These are phyloP conservation scores for Inonotus hispidus DNA, from an alignment of 1,284 basidiomycete genomes.

Conservation along the genomic window DNA sequence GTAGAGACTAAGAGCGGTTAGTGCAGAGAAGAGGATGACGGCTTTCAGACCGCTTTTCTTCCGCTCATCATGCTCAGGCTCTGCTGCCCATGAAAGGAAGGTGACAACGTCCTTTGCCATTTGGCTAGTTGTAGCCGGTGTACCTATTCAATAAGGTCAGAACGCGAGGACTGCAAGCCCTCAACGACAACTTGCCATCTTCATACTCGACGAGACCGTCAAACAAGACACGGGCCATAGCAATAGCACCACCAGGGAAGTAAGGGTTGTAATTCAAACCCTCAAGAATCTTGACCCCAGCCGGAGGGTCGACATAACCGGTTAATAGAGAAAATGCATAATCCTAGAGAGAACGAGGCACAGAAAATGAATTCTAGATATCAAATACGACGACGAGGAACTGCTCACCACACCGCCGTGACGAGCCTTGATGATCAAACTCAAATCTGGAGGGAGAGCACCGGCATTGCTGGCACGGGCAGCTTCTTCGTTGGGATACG, in stretches of 20 bases:
- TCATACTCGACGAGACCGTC: conserved; percentile 95
- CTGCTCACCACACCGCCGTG: conserved; percentile 86
- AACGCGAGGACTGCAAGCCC: conserved; percentile 3
- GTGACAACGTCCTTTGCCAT: conserved; percentile 99
- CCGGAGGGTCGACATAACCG: conserved; percentile 95
- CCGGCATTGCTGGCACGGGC: conserved; percentile 92
- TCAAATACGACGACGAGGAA: neutral
- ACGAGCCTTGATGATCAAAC: conserved; percentile 96
- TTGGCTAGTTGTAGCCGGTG: conserved; percentile 95
- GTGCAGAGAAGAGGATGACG: conserved; percentile 81
- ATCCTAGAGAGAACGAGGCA: conserved; percentile 52
- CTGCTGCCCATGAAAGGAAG: conserved; percentile 93
- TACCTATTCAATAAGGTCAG: conserved; percentile 47
- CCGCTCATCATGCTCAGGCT: conserved; percentile 97
- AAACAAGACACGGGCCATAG: conserved; percentile 96
- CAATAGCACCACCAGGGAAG: conserved; percentile 97
- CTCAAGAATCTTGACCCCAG: conserved; percentile 93
- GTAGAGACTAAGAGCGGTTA: conserved; percentile 81
- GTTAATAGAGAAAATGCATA: conserved; percentile 97
- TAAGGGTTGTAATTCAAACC: conserved; percentile 98
- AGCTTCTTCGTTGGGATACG: conserved; percentile 98
- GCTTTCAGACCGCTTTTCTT: conserved; percentile 96
- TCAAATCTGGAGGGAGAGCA: conserved; percentile 95
- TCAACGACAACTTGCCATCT: conserved; percentile 56
- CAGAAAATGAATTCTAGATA: conserved; percentile 8